Evolutionary conservation across 2,329 filamentous ascomycete species (phyloP), one percentile per base, ranked within the genome.

Genomic region (Claviceps quebecensis): DNA sequence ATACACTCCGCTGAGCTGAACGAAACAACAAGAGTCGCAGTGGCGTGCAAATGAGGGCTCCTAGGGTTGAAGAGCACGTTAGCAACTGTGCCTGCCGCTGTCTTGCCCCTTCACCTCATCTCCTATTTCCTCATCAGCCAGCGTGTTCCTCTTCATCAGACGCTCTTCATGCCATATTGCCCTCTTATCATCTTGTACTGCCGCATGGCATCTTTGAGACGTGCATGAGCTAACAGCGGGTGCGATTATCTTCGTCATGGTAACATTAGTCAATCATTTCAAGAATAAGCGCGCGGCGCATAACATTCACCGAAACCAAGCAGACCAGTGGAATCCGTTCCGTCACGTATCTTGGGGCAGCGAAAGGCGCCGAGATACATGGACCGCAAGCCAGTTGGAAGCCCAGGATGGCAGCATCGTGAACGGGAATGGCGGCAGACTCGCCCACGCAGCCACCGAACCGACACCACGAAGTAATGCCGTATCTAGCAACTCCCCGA

Each of bases 211-310:
- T 44, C 7, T 26, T 23, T 4, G 26, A 14, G 14, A 22, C 23
- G 11, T 45, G n/a, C n/a, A 14, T 52, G 29, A 40, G 51, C 53
- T 56, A 53, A 56, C 48, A 37, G 38, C 48, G 23, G 44, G 34
- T 47, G 45, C 51, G 48, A 52, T 49, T 45, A n/a, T 41, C 29
- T 43, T 58, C 45, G 47, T 52, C 48, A 54, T 59, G 54, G 45
- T 62, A 34, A 34, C 29, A 34, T 11, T 34, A 75, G 73, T 73
- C 66, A 75, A 76, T 56, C 62, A 66, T 43, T 71, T 66, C 57
- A 64, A 62, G 49, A 67, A 71, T 55, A 75, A 70, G 64, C 66
- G 68, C 53, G 61, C 65, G 52, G 73, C 73, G 53, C 69, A 71
- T 53, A 63, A 56, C 22, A 58, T 72, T 44, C 69, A 71, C 48